Evolutionary conservation across 164 flowering plant species (phyloP), one percentile per base, ranked within the genome.

Genomic region (Berberis thunbergii): DNA sequence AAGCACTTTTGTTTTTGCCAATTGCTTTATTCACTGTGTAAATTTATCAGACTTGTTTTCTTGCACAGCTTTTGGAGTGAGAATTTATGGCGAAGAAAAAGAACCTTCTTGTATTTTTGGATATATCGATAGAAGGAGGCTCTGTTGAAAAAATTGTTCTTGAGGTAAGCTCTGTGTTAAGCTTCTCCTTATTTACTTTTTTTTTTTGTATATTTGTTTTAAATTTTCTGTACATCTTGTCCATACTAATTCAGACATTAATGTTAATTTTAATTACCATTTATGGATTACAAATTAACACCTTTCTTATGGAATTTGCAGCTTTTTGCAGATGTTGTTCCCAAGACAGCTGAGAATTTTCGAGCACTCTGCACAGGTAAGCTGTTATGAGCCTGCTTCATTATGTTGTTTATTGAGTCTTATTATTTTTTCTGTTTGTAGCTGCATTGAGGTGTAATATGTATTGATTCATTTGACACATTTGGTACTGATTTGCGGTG

Each of bases 301-400:
- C 42, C 5, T 48, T 49, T 62, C n/a, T n/a, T 73, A 57, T 80
- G 41, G n/a, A 63, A 63, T 71, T 43, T 77, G 77, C 86, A 88
- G 97, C 87, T 90, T 61, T 90, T 86, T 78, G 77, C 90, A 58
- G 81, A 86, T 84, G 78, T 78, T 75, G 97, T 83, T 72, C 97
- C 97, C 7, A 88, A 73, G 78, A 90, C 97, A 45, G 92, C 95
- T 6, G 97, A 90, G 76, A 90, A 90, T 70, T 90, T 90, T 41
- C 87, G 88, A 60, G 89, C 95, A 54, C 86, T 87, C 61, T 90
- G 97, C 74, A 87, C 97, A 69, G 97, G 97, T 88, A 79, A 52
- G 45, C 52, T 41, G 13, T 43, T 10, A 1, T 50, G 53, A 12
- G 12, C 43, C 49, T 40, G 43, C 3, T 63, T 57, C 11, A 4